Conservation (phyloP, 805 yeast species). For the Candida mattraensis region DNA sequence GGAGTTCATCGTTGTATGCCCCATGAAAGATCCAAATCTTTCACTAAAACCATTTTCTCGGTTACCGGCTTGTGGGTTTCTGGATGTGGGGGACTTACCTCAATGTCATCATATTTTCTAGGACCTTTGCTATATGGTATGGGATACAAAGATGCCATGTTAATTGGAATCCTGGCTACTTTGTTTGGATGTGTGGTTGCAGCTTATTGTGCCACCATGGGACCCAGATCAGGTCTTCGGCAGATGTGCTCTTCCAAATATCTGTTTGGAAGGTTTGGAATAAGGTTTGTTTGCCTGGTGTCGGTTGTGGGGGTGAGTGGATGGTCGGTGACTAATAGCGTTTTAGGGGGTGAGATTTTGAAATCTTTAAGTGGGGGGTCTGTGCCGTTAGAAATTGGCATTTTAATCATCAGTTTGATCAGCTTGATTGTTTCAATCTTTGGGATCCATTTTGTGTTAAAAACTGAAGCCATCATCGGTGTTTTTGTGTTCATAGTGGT, state of each 20-base stretch:
- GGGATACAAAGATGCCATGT: constrained; percentile 62
- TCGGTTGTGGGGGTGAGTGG: constrained; percentile 78
- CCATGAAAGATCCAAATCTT: constrained; percentile 41
- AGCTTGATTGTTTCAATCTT: constrained; percentile 69
- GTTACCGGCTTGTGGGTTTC: constrained; percentile 80
- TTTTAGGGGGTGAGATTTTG: constrained; percentile 83
- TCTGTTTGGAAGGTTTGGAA: constrained; percentile 84
- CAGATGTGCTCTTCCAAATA: constrained; percentile 84
- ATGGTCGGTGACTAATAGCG: constrained; percentile 93
- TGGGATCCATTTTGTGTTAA: constrained; percentile 72
- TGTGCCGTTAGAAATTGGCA: constrained; percentile 73
- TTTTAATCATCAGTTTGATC: constrained; percentile 63
- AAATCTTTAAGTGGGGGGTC: constrained; percentile 61
- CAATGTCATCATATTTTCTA: constrained; percentile 79
- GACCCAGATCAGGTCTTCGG: constrained; percentile 86
- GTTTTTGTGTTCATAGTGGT: constrained; percentile 70
- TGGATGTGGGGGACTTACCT: constrained; percentile 85
- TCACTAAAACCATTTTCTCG: constrained; percentile 28
- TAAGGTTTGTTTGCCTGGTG: constrained; percentile 69
- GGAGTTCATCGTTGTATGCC: constrained; percentile 79
- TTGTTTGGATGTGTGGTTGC: constrained; percentile 73
- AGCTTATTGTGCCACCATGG: constrained; percentile 82
- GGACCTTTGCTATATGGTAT: constrained; percentile 73
- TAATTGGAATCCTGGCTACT: constrained; percentile 63
- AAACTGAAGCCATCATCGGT: constrained; percentile 66